Conservation (phyloP, 805 yeast species). For the Lipomyces sp. region DNA sequence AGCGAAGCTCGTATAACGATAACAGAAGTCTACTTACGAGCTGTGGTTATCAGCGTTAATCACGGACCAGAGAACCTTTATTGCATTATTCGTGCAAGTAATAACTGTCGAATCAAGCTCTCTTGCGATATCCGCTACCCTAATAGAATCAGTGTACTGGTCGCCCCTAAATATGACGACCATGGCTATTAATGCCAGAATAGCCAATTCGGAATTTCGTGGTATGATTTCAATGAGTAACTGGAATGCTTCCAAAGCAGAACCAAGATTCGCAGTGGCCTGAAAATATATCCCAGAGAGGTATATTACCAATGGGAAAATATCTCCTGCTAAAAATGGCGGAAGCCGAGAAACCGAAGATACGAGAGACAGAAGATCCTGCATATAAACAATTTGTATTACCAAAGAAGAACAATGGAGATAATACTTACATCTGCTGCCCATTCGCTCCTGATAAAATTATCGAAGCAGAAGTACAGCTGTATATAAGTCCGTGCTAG, state of each 20-base stretch:
- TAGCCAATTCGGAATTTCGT: constrained; percentile 9
- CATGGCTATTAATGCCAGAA: constrained; percentile 12
- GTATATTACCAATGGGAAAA: constrained; percentile 17
- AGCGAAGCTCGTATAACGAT: background rate
- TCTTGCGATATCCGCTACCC: background rate
- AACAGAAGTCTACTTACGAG: background rate
- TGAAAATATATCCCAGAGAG: constrained; percentile 25
- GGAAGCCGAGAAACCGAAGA: too few relatives aligned
- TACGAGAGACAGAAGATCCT: background rate
- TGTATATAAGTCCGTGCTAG: constrained; percentile 1
- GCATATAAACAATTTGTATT: background rate
- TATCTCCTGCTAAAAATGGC: background rate
- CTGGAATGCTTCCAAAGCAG: constrained; percentile 17
- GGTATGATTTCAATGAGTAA: constrained; percentile 1
- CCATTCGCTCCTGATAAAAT: constrained; percentile 19
- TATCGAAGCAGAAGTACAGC: constrained; percentile 18
- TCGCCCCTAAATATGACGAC: constrained; percentile 5
- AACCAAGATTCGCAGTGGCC: constrained; percentile 18
- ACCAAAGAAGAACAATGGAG: too few relatives aligned
- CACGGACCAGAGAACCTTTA: too few relatives aligned
- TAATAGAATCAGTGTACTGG: background rate
- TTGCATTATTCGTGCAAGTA: too few relatives aligned
- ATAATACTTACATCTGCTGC: background rate
- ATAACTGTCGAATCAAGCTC: background rate
- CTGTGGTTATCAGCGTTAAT: too few relatives aligned